A percentile compares a stretch with the other conserved stretches of the same genome.
Conservation (phyloP, 2,329 filamentous ascomycete species). For the Apiospora aurea region DNA sequence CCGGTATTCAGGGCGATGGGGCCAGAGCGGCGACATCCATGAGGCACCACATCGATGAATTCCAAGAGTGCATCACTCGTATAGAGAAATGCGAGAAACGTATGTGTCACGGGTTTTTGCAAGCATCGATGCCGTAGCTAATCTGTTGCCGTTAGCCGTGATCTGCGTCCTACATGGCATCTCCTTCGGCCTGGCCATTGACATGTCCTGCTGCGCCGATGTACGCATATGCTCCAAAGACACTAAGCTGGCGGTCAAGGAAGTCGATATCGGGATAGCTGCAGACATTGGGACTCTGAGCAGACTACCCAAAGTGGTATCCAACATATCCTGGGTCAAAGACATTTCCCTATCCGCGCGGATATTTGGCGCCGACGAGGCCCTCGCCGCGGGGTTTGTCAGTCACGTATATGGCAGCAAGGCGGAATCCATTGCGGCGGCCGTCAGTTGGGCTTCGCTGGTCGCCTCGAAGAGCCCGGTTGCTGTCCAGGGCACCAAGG, state of each 20-base stretch:
- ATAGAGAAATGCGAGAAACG: slow-evolving; percentile 91
- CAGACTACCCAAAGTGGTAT: slow-evolving; percentile 76
- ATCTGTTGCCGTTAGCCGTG: slow-evolving; percentile 63
- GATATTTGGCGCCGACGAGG: slow-evolving; percentile 73
- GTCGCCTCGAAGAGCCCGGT: slow-evolving; percentile 87
- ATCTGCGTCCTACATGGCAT: slow-evolving; percentile 83
- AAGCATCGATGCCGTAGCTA: not conserved
- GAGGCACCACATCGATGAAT: slow-evolving; percentile 75
- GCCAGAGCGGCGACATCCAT: slow-evolving; percentile 69
- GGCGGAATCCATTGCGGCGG: slow-evolving; percentile 39
- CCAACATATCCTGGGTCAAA: slow-evolving; percentile 78
- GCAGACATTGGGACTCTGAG: slow-evolving; percentile 81
- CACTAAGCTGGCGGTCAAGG: slow-evolving; percentile 74
- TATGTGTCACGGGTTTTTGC: slow-evolving; percentile 47
- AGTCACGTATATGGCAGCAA: slow-evolving; percentile 65
- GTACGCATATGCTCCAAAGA: slow-evolving; percentile 69
- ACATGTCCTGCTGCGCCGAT: slow-evolving; percentile 74
- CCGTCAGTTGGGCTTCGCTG: slow-evolving; percentile 45
- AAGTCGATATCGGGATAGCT: slow-evolving; percentile 82
- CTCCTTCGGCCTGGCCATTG: slow-evolving; percentile 78
- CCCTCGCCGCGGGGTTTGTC: slow-evolving; percentile 73
- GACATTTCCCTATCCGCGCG: slow-evolving; percentile 78
- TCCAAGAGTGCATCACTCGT: slow-evolving; percentile 79
- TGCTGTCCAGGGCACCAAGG: slow-evolving; percentile 42
- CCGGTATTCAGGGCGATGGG: slow-evolving; percentile 55